phyloP scores from a whole-genome alignment of 2,329 filamentous ascomycete species.

The Colletotrichum neosansevieriae region DNA sequence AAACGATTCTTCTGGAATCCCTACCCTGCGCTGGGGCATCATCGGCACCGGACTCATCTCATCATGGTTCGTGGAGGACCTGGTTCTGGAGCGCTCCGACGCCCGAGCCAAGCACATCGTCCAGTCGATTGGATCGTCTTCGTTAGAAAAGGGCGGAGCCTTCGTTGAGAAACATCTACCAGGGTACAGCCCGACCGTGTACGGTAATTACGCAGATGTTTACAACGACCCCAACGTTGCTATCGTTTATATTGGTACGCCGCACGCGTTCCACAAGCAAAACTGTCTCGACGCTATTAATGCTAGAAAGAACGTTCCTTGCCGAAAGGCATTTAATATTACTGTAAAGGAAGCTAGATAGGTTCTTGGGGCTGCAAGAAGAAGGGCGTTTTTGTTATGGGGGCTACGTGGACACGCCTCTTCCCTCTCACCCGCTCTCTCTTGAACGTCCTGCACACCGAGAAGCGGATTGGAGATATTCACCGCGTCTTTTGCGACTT shows the following conservation, averaged over 20 bases:
- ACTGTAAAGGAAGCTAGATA: slow-evolving; percentile 56
- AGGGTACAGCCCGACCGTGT: too few relatives aligned
- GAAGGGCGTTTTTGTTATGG: slow-evolving; percentile 58
- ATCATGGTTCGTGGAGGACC: too few relatives aligned
- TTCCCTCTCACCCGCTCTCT: slow-evolving; percentile 53
- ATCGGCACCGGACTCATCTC: too few relatives aligned
- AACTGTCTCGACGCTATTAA: slow-evolving; percentile 58
- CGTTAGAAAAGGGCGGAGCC: too few relatives aligned
- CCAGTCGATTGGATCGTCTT: too few relatives aligned
- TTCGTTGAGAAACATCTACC: too few relatives aligned
- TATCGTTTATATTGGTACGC: slow-evolving; percentile 60
- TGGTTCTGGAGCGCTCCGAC: too few relatives aligned
- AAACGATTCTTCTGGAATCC: too few relatives aligned
- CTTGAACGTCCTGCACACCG: slow-evolving; percentile 51
- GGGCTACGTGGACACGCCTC: slow-evolving; percentile 61
- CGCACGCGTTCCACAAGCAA: slow-evolving; percentile 58
- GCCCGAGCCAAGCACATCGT: too few relatives aligned
- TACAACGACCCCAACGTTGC: slow-evolving; percentile 57
- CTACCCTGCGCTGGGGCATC: too few relatives aligned
- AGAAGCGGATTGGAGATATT: slow-evolving; percentile 55
- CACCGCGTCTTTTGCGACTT: slow-evolving; percentile 56
- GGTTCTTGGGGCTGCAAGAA: slow-evolving; percentile 54
- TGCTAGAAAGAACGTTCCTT: slow-evolving; percentile 57
- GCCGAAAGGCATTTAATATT: slow-evolving; percentile 60
- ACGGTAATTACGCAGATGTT: slow-evolving; percentile 54